A percentile compares a stretch with the other conserved stretches of the same genome.
Conservation (phyloP, 208 protist species). For the Acanthamoeba triangularis region DNA sequence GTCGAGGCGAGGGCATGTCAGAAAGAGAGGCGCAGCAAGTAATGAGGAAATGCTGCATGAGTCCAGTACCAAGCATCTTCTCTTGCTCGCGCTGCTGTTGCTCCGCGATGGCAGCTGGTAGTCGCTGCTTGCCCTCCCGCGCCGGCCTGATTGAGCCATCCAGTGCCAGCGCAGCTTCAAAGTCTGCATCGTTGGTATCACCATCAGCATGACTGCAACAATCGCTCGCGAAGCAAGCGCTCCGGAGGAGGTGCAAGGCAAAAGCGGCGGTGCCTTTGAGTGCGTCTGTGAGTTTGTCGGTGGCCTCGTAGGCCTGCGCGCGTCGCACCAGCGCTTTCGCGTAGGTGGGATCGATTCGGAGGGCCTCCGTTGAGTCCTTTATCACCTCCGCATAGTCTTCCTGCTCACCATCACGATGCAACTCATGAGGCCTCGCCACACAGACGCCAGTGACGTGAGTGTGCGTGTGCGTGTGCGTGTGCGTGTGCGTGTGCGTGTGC, state of each 20-base stretch:
- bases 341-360: slow-evolving; percentile 93
- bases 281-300: slow-evolving; percentile 93
- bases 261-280: slow-evolving; percentile 79
- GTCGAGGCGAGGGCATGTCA: neutral
- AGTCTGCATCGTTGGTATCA: slow-evolving; percentile 87
- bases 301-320: slow-evolving; percentile 94
- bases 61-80: slow-evolving; percentile 94
- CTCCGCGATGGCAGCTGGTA: slow-evolving; percentile 91
- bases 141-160: slow-evolving; percentile 87
- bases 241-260: no score
- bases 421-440: neutral
- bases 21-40: neutral
- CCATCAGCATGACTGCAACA: no score
- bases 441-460: neutral
- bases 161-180: slow-evolving; percentile 92
- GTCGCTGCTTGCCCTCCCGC: slow-evolving; percentile 83
- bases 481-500: neutral
- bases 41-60: neutral
- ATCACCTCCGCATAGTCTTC: slow-evolving; percentile 90
- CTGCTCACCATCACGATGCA: neutral
- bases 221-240: no score
- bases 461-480: neutral
- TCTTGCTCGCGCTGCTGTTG: slow-evolving; percentile 96
- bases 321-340: slow-evolving; percentile 93
- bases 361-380: slow-evolving; percentile 92